phyloP scores from a whole-genome alignment of 1,284 basidiomycete genomes.

The Pseudomicrostroma phylloplanum region DNA sequence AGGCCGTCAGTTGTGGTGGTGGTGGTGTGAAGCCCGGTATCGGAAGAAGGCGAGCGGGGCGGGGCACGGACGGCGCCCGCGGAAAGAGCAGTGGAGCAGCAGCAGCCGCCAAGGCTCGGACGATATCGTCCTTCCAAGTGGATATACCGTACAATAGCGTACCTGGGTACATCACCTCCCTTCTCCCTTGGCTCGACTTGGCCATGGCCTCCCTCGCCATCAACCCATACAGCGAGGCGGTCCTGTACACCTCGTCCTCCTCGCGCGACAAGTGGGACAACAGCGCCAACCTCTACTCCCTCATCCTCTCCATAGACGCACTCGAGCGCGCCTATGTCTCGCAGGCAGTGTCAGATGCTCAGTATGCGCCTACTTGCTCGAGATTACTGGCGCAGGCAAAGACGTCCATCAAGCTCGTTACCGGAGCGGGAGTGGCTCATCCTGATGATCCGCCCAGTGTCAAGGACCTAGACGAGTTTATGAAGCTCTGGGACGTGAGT shows the following conservation, averaged over 20 bases:
- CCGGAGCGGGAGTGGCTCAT: background rate
- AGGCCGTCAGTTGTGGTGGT: no score
- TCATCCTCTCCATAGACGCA: slow-evolving; percentile 85
- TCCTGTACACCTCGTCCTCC: slow-evolving; percentile 48
- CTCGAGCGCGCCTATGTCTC: slow-evolving; percentile 92
- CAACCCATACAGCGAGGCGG: slow-evolving; percentile 1
- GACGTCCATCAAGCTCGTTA: slow-evolving; percentile 87
- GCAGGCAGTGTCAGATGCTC: slow-evolving; percentile 67
- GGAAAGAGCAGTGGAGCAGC: no score
- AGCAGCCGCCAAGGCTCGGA: no score
- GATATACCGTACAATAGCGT: no score
- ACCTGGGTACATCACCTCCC: no score
- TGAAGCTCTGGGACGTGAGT: slow-evolving; percentile 64
- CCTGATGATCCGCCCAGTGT: slow-evolving; percentile 19
- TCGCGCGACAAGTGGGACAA: slow-evolving; percentile 85
- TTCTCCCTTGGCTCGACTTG: background rate
- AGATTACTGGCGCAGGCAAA: slow-evolving; percentile 89
- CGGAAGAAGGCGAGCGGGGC: no score
- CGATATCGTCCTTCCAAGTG: no score
- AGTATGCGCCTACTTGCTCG: slow-evolving; percentile 87
- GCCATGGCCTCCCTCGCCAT: background rate
- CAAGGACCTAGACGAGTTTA: slow-evolving; percentile 60
- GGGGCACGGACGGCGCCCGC: no score
- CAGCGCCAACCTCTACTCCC: slow-evolving; percentile 81
- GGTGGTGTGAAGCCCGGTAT: no score